phyloP scores from a whole-genome alignment of 176 grass and related monocot species.

The Musa acuminata region DNA sequence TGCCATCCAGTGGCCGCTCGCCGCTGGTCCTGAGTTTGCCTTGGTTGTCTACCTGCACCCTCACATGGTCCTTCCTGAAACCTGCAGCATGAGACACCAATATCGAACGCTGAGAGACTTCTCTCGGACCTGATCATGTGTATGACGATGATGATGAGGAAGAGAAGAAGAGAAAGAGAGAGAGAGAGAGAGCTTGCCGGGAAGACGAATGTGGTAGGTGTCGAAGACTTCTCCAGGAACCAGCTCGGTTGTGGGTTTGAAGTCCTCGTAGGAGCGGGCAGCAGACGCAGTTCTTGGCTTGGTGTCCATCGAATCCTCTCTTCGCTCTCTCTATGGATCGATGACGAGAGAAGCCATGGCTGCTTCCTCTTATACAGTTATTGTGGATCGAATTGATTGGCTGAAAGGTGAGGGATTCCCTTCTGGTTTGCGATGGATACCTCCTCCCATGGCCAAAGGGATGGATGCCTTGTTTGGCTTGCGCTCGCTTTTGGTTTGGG shows the following conservation, averaged over 20 bases:
- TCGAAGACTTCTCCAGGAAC: not conserved
- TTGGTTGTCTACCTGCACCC: slow-evolving; percentile 49
- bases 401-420: not conserved
- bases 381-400: not conserved
- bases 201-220: not conserved
- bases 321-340: not conserved
- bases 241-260: not conserved
- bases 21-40: slow-evolving; percentile 38
- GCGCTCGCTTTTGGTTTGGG: not conserved
- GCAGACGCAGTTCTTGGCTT: not conserved
- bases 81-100: slow-evolving; percentile 26
- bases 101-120: too few species aligned
- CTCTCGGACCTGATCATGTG: too few species aligned
- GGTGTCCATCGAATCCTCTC: not conserved
- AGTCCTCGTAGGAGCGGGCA: not conserved
- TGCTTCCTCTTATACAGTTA: not conserved
- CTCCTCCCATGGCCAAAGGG: not conserved
- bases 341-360: not conserved
- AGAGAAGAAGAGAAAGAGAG: too few species aligned
- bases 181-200: not conserved
- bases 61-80: slow-evolving; percentile 54
- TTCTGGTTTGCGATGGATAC: not conserved
- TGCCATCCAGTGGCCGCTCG: slow-evolving; percentile 22
- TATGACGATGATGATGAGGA: not conserved
- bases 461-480: not conserved